Evolutionary conservation across 2,329 filamentous ascomycete species (phyloP).

Genomic region (Stemphylium vesicarium): DNA sequence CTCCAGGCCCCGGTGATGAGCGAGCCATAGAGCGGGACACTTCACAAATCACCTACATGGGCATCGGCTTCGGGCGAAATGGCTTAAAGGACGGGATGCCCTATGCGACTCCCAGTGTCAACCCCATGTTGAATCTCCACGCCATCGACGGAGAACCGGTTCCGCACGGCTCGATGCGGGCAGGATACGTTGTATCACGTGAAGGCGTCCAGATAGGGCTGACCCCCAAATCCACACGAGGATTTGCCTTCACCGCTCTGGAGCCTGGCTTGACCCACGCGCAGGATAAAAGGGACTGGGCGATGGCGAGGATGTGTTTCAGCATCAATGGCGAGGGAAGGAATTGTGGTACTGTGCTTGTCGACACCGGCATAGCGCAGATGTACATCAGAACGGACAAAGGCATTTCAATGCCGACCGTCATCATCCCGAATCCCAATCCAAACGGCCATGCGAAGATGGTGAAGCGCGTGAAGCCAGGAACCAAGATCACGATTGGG

Average conservation of each 20-base stretch:
- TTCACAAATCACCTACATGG: conserved; percentile 45
- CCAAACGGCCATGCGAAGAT: conserved; percentile 29
- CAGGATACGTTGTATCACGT: conserved; percentile 41
- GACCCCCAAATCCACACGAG: conserved; percentile 28
- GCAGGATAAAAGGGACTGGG: conserved; percentile 42
- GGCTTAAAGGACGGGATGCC: conserved; percentile 36
- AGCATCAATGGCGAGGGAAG: conserved; percentile 27
- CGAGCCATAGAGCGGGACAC: conserved; percentile 32
- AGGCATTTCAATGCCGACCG: conserved; percentile 33
- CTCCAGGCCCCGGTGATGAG: conserved; percentile 34
- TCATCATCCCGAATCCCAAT: conserved; percentile 43
- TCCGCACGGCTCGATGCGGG: conserved; percentile 12
- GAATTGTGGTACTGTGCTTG: conserved; percentile 36
- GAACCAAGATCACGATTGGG: conserved; percentile 35
- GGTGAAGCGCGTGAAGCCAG: conserved; percentile 40
- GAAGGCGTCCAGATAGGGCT: conserved; percentile 40
- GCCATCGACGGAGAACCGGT: conserved; percentile 31
- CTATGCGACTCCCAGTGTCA: conserved; percentile 36
- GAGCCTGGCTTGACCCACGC: conserved; percentile 36
- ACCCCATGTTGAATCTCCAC: conserved; percentile 46
- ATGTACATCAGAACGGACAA: conserved; percentile 45
- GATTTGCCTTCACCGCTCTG: conserved; percentile 32
- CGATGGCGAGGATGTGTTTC: conserved; percentile 43
- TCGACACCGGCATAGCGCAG: conserved; percentile 45
- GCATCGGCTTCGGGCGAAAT: conserved; percentile 46